Base-by-base conservation (phyloP, 495 filamentous ascomycete species). In the Baudoinia panamericana region DNA sequence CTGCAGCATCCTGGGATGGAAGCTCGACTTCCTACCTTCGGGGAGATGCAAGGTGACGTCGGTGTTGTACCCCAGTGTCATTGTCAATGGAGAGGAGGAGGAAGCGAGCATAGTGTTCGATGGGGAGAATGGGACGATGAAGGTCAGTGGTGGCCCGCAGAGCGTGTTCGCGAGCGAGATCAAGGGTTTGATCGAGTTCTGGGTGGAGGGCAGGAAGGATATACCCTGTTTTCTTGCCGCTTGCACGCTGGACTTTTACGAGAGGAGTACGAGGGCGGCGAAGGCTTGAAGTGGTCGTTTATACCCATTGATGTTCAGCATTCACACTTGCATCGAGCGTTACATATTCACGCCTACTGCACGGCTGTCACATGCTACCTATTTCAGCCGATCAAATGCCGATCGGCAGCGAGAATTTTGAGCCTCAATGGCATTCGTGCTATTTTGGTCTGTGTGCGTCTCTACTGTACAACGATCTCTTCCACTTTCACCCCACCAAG, bases 81-180 rank as follows among this genome's bases (percentile, higher is more conserved):
- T 6, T 8, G 6, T 11, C n/a, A 26, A 39, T 30, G 9, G 16
- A 10, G 33, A 36, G 20, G 30, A 71, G 56, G 71, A 82, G 57
- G 82, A 84, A 68, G 92, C 88, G 47, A 84, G 78, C 33, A 93
- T 99, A 44, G 74, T 94, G 1, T 96, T 99, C 61, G 90, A 99
- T 63, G 92, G 88, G 17, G 88, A 96, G 60, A 80, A 81, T 46
- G 78, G 90, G 19, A 94, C 84, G 17, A 97, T 97, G 90, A 96
- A 96, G 66, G 80, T 96, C 43, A 79, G 77, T 12, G 90, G 90
- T 4, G 90, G 90, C 0, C 83, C 84, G 4, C 73, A 84, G 52
- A 87, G 80, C 53, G 68, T 69, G 20, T 97, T 97, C 61, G 88
- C 85, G 18, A 63, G 72, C 45, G 76, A 84, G 60, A 90, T 96